A percentile compares a stretch with the other conserved stretches of the same genome.
Conservation (phyloP, 345 rosid genomes). For the Crucihimalaya himalaica region DNA sequence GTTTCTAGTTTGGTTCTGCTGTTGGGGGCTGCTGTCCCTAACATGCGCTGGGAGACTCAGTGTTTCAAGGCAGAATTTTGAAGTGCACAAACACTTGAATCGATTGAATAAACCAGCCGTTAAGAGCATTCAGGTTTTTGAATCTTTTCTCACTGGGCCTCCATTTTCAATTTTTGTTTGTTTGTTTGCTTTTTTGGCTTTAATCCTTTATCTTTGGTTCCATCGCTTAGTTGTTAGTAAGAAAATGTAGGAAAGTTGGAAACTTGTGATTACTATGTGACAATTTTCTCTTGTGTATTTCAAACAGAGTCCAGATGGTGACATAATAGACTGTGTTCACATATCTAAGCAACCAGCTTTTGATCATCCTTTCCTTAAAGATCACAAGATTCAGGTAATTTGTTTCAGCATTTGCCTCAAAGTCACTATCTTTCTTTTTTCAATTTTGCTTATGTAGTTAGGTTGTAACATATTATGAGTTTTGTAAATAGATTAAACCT, state of each 20-base stretch:
- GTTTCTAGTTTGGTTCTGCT: constrained; percentile 45
- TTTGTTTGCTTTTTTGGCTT: constrained; percentile 26
- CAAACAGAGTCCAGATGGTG: constrained; percentile 65
- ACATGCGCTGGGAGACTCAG: constrained; percentile 60
- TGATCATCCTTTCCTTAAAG: constrained; percentile 73
- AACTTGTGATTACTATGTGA: constrained; percentile 2
- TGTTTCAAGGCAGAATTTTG: constrained; percentile 64
- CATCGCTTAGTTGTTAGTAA: not conserved
- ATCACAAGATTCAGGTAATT: constrained; percentile 74
- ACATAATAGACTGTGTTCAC: constrained; percentile 63
- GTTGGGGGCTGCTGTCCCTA: constrained; percentile 50
- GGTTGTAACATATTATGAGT: not conserved
- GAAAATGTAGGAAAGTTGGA: constrained; percentile 36
- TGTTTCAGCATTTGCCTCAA: not conserved
- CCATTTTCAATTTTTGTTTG: not conserved
- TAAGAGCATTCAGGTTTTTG: constrained; percentile 63
- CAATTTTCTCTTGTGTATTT: constrained; percentile 8
- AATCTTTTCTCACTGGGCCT: not conserved
- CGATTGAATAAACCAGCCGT: constrained; percentile 82
- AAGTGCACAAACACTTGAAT: constrained; percentile 80
- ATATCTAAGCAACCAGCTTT: constrained; percentile 72
- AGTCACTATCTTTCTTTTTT: not conserved
- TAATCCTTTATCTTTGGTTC: not conserved
- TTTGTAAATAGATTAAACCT: constrained; percentile 51
- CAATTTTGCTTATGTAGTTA: not conserved